Conservation (phyloP, 2,329 filamentous ascomycete species). For the Ceratocystis cubensis region DNA sequence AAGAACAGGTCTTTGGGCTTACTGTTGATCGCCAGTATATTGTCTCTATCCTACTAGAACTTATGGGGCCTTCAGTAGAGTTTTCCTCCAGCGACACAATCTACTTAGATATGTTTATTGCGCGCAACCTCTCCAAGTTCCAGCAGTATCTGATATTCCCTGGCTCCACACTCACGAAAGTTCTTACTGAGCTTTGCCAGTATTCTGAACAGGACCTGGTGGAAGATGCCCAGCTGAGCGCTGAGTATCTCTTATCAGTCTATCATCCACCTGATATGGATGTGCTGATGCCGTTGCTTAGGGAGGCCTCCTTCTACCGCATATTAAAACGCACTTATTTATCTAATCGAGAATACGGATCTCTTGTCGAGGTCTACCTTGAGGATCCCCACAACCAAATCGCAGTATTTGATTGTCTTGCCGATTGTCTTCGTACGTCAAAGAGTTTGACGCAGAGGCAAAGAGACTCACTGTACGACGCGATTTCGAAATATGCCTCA, state of each 20-base stretch:
- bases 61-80: constrained; percentile 60
- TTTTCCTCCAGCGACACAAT: constrained; percentile 75
- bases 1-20: constrained; percentile 54
- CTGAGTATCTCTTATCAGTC: constrained; percentile 84
- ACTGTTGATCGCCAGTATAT: constrained; percentile 87
- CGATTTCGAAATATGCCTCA: constrained; percentile 52
- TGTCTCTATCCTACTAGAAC: constrained; percentile 76
- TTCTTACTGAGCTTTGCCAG: constrained; percentile 70
- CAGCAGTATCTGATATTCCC: constrained; percentile 88
- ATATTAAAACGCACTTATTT: constrained; percentile 85
- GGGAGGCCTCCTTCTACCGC: constrained; percentile 71
- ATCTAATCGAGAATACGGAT: constrained; percentile 63
- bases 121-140: constrained; percentile 89
- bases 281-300: constrained; percentile 63
- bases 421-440: constrained; percentile 56
- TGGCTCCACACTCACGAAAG: constrained; percentile 68
- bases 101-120: constrained; percentile 97
- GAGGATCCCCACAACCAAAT: constrained; percentile 68
- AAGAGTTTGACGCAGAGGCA: constrained; percentile 54
- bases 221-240: constrained; percentile 93
- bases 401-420: constrained; percentile 66
- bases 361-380: constrained; percentile 69
- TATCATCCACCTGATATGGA: constrained; percentile 80
- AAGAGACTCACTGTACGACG: constrained; percentile 53
- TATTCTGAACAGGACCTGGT: constrained; percentile 69